A percentile compares a stretch with the other conserved stretches of the same genome.
These are phyloP conservation scores for Aspergillus ochraceoroseus DNA, from an alignment of 2,329 filamentous ascomycete genomes.

Conservation along the genomic window DNA sequence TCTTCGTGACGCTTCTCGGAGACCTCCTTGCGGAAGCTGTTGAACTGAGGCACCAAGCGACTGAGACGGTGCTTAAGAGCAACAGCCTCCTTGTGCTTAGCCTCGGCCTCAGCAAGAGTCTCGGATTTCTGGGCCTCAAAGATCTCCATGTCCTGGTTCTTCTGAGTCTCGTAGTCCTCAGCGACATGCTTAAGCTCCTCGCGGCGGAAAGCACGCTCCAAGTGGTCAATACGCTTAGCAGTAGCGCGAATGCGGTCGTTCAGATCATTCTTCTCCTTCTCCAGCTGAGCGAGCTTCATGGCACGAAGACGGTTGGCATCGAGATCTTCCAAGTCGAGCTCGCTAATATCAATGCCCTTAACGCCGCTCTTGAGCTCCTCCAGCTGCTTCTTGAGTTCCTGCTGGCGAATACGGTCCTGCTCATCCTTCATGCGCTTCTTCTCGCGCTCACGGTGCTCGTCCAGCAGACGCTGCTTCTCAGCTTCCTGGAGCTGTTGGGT, in stretches of 20 bases:
- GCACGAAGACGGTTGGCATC: conserved; percentile 86
- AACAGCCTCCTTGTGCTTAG: conserved; percentile 87
- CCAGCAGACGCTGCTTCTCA: conserved; percentile 80
- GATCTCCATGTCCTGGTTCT: conserved; percentile 68
- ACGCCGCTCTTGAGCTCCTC: conserved; percentile 85
- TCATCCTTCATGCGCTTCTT: conserved; percentile 80
- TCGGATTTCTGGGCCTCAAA: conserved; percentile 76
- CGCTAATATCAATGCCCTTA: conserved; percentile 72
- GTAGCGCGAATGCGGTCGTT: conserved; percentile 86
- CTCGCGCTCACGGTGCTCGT: conserved; percentile 88
- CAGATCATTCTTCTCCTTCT: conserved; percentile 96
- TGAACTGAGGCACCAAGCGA: conserved; percentile 78
- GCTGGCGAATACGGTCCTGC: conserved; percentile 81
- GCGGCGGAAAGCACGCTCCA: conserved; percentile 93
- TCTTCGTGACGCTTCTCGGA: conserved; percentile 86
- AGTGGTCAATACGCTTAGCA: conserved; percentile 91
- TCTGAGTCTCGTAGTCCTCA: conserved; percentile 79
- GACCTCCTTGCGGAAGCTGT: conserved; percentile 73
- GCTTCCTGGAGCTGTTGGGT: conserved; percentile 86
- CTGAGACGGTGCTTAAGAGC: conserved; percentile 89
- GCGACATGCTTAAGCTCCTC: conserved; percentile 90
- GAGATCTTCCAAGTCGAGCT: conserved; percentile 70
- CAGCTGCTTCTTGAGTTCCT: conserved; percentile 88
- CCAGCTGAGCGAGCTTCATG: conserved; percentile 90
- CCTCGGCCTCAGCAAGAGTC: conserved; percentile 72